Base-by-base conservation (phyloP, 208 protist genomes). In the Plasmodiophora brassicae region DNA sequence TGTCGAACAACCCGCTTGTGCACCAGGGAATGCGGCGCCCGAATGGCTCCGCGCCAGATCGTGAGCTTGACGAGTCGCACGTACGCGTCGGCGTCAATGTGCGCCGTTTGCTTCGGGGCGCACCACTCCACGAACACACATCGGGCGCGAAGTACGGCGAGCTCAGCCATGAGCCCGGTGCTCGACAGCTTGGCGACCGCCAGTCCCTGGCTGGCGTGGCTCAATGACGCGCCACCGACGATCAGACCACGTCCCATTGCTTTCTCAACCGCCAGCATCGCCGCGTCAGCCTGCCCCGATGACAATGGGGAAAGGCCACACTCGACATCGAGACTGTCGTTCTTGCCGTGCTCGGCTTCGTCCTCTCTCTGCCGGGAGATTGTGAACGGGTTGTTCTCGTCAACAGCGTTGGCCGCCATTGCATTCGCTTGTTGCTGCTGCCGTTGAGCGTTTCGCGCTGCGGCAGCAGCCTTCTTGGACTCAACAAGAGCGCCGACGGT, bases 301-400 rank as follows among this genome's bases (percentile, higher is more conserved):
- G n/a, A n/a, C n/a, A n/a, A n/a, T n/a, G n/a, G n/a, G n/a, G n/a
- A 5, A 32, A 78, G 32, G 50, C 65, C 65, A 32, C 65, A 78
- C n/a, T 78, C 65, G 5, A 78, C 32, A 14, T 78, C 65, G 14
- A 78, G 41, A 32, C 20, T 44, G n/a, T 78, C 65, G 5, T 8
- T 78, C 5, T 5, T 36, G 5, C 32, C 5, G 20, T 5, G 32
- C n/a, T n/a, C 65, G 41, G 5, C 65, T 8, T 38, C n/a, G 65
- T 78, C n/a, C 5, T n/a, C 65, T 78, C 41, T 5, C n/a, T 78
- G 32, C n/a, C 65, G 5, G 5, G 65, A n/a, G 5, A 78, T 5
- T 38, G 32, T 38, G 41, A 36, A 78, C 20, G 65, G 20, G 65
- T 78, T 78, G 65, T 78, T 78, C n/a, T 78, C 65, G n/a, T 78